phyloP scores from a whole-genome alignment of 768 basidiomycete genomes.

The Gloeopeniophorella convolvens region DNA sequence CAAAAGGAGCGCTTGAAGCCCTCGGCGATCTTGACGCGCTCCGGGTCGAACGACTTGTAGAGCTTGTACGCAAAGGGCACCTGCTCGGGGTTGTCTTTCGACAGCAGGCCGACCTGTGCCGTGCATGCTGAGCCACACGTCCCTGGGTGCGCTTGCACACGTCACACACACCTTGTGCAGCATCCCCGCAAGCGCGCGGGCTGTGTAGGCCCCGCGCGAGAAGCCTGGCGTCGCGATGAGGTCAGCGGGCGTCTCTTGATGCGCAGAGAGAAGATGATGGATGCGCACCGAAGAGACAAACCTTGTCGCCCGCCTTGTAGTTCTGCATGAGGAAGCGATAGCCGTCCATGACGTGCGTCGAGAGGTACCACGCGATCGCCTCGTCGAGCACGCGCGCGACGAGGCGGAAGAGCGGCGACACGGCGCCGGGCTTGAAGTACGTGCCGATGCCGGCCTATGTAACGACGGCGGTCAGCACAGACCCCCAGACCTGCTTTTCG shows the following conservation, averaged over 20 bases:
- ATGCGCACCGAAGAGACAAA: conserved; percentile 62
- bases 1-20: conserved; percentile 76
- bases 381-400: conserved; percentile 55
- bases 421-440: conserved; percentile 54
- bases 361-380: conserved; percentile 72
- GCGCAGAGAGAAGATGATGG: neutral
- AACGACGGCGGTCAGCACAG: neutral
- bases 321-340: conserved; percentile 77
- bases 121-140: neutral
- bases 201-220: conserved; percentile 61
- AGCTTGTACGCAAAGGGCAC: conserved; percentile 69
- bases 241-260: neutral
- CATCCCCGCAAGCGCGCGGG: conserved; percentile 67
- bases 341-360: conserved; percentile 64
- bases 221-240: conserved; percentile 44
- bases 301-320: conserved; percentile 59
- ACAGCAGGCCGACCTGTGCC: conserved; percentile 61
- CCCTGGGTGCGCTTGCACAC: neutral
- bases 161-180: conserved; percentile 49
- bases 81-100: conserved; percentile 60
- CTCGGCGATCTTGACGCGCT: conserved; percentile 43
- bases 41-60: conserved; percentile 49
- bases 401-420: conserved; percentile 53
- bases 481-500: too few species aligned
- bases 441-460: conserved; percentile 39